Percentiles rank a stretch among this genome's conserved stretches.
These are phyloP conservation scores for Botrytis fragariae DNA, from an alignment of 2,329 filamentous ascomycete genomes.

Conservation along the genomic window DNA sequence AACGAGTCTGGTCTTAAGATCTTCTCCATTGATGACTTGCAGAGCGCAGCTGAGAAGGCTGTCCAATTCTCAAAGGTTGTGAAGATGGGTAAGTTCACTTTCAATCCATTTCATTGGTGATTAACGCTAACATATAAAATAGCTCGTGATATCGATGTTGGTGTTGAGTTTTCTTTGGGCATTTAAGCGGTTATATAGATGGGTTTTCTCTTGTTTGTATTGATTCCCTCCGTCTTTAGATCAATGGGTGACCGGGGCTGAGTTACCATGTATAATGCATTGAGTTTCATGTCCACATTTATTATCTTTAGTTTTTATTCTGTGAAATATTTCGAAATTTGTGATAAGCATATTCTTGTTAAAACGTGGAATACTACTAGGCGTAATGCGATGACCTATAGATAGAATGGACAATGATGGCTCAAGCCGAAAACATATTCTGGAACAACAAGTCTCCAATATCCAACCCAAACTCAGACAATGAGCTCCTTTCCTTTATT, in stretches of 20 bases:
- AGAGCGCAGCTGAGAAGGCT: slow-evolving; percentile 94
- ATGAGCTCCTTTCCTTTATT: not conserved
- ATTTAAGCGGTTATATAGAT: slow-evolving; percentile 55
- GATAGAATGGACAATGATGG: not conserved
- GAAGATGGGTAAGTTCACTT: slow-evolving; percentile 75
- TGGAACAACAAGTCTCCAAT: not conserved
- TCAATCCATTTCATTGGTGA: slow-evolving; percentile 7
- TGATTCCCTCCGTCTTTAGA: slow-evolving; percentile 36
- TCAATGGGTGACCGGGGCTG: slow-evolving; percentile 27
- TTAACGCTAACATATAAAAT: slow-evolving; percentile 30
- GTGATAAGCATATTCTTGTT: not conserved
- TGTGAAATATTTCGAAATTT: not conserved
- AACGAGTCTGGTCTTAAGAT: slow-evolving; percentile 99
- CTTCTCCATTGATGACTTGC: slow-evolving; percentile 98
- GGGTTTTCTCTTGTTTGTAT: slow-evolving; percentile 35
- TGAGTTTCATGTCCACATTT: slow-evolving; percentile 19
- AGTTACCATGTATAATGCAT: slow-evolving; percentile 37
- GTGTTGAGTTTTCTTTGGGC: slow-evolving; percentile 90
- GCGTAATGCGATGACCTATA: not conserved
- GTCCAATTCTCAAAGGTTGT: slow-evolving; percentile 99
- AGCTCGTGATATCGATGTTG: slow-evolving; percentile 95
- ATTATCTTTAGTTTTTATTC: not conserved
- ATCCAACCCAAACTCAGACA: not conserved
- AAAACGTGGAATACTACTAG: not conserved
- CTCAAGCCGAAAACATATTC: not conserved